A percentile compares a stretch with the other conserved stretches of the same genome.
These are phyloP conservation scores for Xanthoconium separans DNA, from an alignment of 1,284 basidiomycete species.

Conservation along the genomic window DNA sequence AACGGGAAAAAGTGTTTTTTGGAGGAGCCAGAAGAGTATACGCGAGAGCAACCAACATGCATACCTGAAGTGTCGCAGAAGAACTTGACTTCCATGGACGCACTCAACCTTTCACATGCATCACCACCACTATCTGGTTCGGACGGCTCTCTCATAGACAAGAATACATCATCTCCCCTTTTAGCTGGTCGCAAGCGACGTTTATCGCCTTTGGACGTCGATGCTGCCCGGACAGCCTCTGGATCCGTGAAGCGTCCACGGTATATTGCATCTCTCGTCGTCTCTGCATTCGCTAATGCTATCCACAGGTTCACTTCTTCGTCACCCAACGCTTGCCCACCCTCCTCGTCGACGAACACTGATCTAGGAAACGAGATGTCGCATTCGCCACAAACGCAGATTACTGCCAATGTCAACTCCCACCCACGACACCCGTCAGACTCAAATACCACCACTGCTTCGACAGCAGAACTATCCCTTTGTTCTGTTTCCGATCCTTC, in stretches of 20 bases:
- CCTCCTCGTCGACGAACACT: constrained; percentile 9
- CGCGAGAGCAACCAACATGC: too few relatives aligned
- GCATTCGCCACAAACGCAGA: neutral
- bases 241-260: constrained; percentile 10
- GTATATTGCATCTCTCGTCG: neutral
- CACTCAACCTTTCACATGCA: too few relatives aligned
- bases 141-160: neutral
- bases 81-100: too few relatives aligned
- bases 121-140: neutral
- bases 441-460: constrained; percentile 4
- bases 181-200: neutral
- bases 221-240: neutral
- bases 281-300: neutral
- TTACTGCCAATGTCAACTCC: neutral
- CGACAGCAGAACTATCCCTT: constrained; percentile 9
- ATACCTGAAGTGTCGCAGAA: too few relatives aligned
- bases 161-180: neutral
- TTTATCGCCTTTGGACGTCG: neutral
- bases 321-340: neutral
- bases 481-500: constrained; percentile 32
- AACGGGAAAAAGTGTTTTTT: too few relatives aligned
- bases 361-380: neutral
- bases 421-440: constrained; percentile 38
- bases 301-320: neutral
- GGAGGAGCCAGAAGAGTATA: too few relatives aligned